phyloP scores from a whole-genome alignment of 176 grass and related monocot species.

The Avena insularis region DNA sequence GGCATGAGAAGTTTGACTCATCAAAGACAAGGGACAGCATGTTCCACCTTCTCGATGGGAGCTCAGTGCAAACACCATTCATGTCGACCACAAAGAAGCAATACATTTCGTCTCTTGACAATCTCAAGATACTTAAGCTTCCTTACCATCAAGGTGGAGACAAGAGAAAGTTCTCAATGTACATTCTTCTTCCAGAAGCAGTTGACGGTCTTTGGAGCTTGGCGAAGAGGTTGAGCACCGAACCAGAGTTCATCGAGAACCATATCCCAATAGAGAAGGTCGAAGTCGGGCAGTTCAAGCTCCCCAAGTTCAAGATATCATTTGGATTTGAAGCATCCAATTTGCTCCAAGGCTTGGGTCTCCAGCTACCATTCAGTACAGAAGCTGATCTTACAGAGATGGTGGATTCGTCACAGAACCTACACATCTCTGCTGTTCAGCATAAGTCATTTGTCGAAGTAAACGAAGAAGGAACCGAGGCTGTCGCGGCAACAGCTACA shows the following conservation, averaged over 20 bases:
- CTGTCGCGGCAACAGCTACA: neutral
- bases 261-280: too few species aligned
- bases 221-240: neutral
- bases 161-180: neutral
- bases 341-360: too few species aligned
- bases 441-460: neutral
- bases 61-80: conserved; percentile 60
- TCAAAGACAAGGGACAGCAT: conserved; percentile 48
- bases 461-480: neutral
- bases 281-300: too few species aligned
- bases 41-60: conserved; percentile 67
- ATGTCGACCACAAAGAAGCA: conserved; percentile 56
- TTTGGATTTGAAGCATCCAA: too few species aligned
- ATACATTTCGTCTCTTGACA: conserved; percentile 5
- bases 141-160: neutral
- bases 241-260: too few species aligned
- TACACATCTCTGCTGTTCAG: neutral
- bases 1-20: conserved; percentile 70
- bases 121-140: neutral
- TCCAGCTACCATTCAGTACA: too few species aligned
- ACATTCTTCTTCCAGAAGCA: conserved; percentile 18
- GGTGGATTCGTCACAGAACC: neutral
- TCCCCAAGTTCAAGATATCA: too few species aligned
- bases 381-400: neutral
- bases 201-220: neutral